Conservation (phyloP, 805 yeast genomes). For the Yamadazyma takamatsuzukensis region DNA sequence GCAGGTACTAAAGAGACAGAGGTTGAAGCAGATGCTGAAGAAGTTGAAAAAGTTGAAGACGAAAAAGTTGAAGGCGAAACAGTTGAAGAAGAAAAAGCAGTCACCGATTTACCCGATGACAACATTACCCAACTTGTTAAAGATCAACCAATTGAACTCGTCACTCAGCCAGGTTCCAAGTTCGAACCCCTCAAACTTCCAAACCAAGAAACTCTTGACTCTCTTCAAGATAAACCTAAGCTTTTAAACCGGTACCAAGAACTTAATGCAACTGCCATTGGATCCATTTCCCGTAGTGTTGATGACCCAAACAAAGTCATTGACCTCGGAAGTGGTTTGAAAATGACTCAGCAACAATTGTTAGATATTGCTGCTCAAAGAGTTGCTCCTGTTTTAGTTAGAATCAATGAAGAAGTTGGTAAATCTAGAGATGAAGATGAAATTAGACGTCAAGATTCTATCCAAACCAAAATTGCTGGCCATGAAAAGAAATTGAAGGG, state of each 20-base stretch:
- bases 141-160: constrained; percentile 31
- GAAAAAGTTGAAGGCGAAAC: constrained; percentile 17
- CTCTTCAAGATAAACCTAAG: constrained; percentile 45
- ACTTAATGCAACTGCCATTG: constrained; percentile 45
- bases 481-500: constrained; percentile 34
- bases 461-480: constrained; percentile 30
- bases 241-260: constrained; percentile 47
- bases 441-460: constrained; percentile 35
- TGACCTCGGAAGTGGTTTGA: constrained; percentile 53
- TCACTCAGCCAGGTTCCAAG: constrained; percentile 29
- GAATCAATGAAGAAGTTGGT: constrained; percentile 48
- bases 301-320: constrained; percentile 48
- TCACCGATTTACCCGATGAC: constrained; percentile 19
- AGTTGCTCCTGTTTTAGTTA: constrained; percentile 51
- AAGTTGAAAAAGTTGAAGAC: constrained; percentile 16
- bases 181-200: constrained; percentile 34
- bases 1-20: constrained; percentile 17
- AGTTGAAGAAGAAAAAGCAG: constrained; percentile 17
- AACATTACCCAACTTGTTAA: constrained; percentile 18
- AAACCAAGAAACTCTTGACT: constrained; percentile 31
- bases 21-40: constrained; percentile 14
- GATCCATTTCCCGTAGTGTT: constrained; percentile 41
- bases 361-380: constrained; percentile 53
- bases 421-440: constrained; percentile 43
- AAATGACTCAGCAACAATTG: constrained; percentile 52